A percentile compares a stretch with the other conserved stretches of the same genome.
Evolutionary conservation across 1,284 basidiomycete species (phyloP).

Genomic region (Xerocomus amazonicus): DNA sequence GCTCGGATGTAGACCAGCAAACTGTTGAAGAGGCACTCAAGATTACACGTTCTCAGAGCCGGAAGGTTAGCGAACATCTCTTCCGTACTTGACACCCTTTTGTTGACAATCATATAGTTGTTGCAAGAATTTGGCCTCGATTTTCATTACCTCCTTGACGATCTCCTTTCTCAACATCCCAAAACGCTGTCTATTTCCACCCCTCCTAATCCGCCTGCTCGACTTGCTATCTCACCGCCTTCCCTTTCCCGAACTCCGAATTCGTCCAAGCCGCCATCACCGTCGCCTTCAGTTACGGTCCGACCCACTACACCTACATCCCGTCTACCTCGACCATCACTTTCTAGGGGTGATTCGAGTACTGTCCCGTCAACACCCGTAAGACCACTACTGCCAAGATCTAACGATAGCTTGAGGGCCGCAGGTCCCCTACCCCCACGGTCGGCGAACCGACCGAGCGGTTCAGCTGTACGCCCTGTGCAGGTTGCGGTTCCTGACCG

Average conservation of each 20-base stretch:
- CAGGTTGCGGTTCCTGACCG: slow-evolving; percentile 44
- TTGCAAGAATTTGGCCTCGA: slow-evolving; percentile 91
- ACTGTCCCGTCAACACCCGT: slow-evolving; percentile 6
- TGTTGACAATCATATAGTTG: slow-evolving; percentile 47
- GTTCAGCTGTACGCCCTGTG: slow-evolving; percentile 43
- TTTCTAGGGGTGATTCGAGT: slow-evolving; percentile 18
- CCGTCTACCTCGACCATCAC: slow-evolving; percentile 19
- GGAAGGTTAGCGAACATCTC: slow-evolving; percentile 54
- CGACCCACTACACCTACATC: slow-evolving; percentile 16
- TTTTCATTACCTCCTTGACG: slow-evolving; percentile 82
- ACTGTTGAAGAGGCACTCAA: slow-evolving; percentile 74
- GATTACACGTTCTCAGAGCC: slow-evolving; percentile 75
- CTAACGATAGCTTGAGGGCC: slow-evolving; percentile 34
- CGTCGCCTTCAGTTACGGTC: slow-evolving; percentile 21
- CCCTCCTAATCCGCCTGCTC: slow-evolving; percentile 21
- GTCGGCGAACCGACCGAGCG: slow-evolving; percentile 61
- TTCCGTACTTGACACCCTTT: not conserved
- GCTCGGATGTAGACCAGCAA: slow-evolving; percentile 64
- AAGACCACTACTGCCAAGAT: slow-evolving; percentile 30
- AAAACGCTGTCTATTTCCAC: slow-evolving; percentile 30
- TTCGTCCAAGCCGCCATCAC: slow-evolving; percentile 24
- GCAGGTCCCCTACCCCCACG: slow-evolving; percentile 49
- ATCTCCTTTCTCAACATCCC: slow-evolving; percentile 57
- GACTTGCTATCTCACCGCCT: slow-evolving; percentile 23
- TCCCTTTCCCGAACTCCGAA: slow-evolving; percentile 28